Evolutionary conservation across 306 rosid genomes (phyloP).

Genomic region (Quercus mongolica): DNA sequence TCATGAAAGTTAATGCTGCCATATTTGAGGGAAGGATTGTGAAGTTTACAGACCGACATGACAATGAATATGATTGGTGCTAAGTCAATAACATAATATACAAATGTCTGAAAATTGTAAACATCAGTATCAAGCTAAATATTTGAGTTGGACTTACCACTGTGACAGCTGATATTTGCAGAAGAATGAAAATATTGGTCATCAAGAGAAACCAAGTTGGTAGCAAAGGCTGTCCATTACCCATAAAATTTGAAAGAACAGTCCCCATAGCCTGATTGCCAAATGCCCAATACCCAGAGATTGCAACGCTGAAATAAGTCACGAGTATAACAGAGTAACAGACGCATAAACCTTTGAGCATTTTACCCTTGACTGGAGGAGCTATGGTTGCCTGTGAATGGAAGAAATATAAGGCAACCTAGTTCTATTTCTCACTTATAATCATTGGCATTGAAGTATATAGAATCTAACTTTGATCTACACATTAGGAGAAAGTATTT

Average conservation of each 20-base stretch:
- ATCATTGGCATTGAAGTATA: not conserved
- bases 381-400: conserved; percentile 72
- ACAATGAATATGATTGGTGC: no score
- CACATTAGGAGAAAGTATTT: not conserved
- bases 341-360: conserved; percentile 74
- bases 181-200: conserved; percentile 56
- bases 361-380: conserved; percentile 74
- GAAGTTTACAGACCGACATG: no score
- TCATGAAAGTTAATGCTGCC: not conserved
- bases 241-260: conserved; percentile 52
- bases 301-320: conserved; percentile 53
- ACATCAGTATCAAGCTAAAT: no score
- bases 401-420: no score
- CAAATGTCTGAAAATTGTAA: no score
- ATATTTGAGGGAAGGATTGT: not conserved
- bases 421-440: not conserved
- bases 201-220: conserved; percentile 69
- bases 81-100: not conserved
- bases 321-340: conserved; percentile 55
- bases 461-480: not conserved
- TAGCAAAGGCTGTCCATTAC: conserved; percentile 27
- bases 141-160: conserved; percentile 42
- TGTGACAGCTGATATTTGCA: conserved; percentile 59
- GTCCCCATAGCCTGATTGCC: conserved; percentile 56
- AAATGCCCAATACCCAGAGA: conserved; percentile 89